Evolutionary conservation across 441 rosid species (phyloP), one percentile per base, ranked within the genome.

Genomic region (Croton setiger): DNA sequence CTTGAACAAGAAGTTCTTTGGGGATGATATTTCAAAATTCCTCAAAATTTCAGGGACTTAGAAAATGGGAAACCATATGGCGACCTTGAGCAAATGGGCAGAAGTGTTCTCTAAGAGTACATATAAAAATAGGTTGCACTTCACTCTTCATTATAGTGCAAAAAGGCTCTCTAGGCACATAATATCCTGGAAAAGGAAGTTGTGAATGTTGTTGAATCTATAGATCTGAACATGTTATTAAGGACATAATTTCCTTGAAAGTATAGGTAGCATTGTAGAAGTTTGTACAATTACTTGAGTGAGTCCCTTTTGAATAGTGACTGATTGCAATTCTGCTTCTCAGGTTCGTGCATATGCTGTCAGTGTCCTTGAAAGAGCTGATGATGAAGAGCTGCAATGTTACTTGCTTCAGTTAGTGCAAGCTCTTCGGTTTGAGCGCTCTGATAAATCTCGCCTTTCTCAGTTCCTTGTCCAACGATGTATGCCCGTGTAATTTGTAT

Each of bases 291-390:
- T n/a, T 51, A 53, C 17, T 53, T 18, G 31, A 27, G 31, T 27
- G 54, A 31, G 60, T 63, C 43, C 23, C 7, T 35, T 23, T 53
- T 70, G 36, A 47, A 45, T 60, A 23, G 54, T 71, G 55, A 55
- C 41, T 74, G 53, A 77, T 69, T 69, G 66, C 53, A 56, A 44
- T 62, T 39, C 49, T 56, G 84, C 74, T 70, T 69, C 72, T 75
- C 83, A 96, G 99, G 99, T 96, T 69, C 96, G 97, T 73, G 99
- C 98, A 77, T 92, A 91, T 85, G 98, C 97, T 79, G 99, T 96
- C 70, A 86, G 95, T 74, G 93, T 96, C 76, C 96, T 96, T 76
- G 98, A 88, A 79, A 85, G 99, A 80, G 99, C 98, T 69, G 99
- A 88, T 76, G 99, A 96, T 79, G 99, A 89, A 77, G 99, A 96